Base-by-base conservation (phyloP, 2,329 filamentous ascomycete species). In the Trichoderma harzianum region DNA sequence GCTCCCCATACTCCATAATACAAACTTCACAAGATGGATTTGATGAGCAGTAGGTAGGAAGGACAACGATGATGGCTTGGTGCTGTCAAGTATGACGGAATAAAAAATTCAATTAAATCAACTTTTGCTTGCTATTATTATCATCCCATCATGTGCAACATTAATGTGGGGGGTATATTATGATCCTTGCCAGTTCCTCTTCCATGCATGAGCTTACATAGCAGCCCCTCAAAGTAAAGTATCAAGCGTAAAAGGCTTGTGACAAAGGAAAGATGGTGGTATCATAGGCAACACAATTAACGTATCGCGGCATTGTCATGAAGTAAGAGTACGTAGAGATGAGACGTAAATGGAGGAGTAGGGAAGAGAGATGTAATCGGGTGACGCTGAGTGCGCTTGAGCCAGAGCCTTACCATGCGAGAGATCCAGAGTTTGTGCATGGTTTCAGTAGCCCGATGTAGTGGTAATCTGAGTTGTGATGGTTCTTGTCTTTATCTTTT, bases 121-220 rank as follows among this genome's bases (percentile, higher is more conserved):
- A n/a, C 21, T 26, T 58, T 30, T 57, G 21, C 32, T 57, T 67
- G 47, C 47, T 67, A 69, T 61, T 62, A 62, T 21, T 43, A 26
- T 51, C 43, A 58, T 60, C 34, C 70, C 34, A 43, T 69, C 51
- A 53, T 68, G 53, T n/a, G 55, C 51, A 36, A 61, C 26, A 47
- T 67, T 34, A 65, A n/a, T 62, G 14, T 53, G 55, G 47, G 47
- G 47, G 65, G 69, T 65, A 61, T 60, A 62, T 60, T 55, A 61
- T 71, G 47, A 65, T 60, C 65, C 47, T 32, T 26, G 43, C 51
- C 43, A 18, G 60, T 69, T 69, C 43, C 47, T 64, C 34, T 62
- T 47, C 69, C 36, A 62, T 70, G 53, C 64, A 51, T 58, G 39
- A 51, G 47, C 53, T 69, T 21, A 43, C 53, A 34, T 28, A 47